A percentile compares a stretch with the other conserved stretches of the same genome.
These are phyloP conservation scores for Leccinum huronense DNA, from an alignment of 1,284 basidiomycete species.

Conservation along the genomic window DNA sequence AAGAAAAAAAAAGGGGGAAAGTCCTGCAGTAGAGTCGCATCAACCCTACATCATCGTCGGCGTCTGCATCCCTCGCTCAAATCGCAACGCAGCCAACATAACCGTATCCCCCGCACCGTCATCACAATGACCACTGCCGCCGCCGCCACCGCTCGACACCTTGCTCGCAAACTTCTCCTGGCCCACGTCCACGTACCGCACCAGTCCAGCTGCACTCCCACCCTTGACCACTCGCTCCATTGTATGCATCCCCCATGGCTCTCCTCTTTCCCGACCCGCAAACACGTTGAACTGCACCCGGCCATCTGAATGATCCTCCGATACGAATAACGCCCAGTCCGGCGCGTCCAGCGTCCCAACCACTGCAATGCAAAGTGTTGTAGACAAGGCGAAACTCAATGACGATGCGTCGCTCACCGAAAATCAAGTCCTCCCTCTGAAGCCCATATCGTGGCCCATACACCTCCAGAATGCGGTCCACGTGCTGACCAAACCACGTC, in stretches of 20 bases:
- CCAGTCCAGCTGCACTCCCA: constrained; percentile 37
- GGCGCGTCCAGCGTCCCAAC: constrained; percentile 66
- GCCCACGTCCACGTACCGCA: constrained; percentile 42
- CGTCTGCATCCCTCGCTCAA: constrained; percentile 16
- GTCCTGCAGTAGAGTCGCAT: not conserved
- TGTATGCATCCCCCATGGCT: constrained; percentile 68
- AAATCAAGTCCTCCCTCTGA: constrained; percentile 65
- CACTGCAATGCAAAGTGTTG: constrained; percentile 45
- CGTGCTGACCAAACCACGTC: constrained; percentile 69
- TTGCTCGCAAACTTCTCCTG: constrained; percentile 47
- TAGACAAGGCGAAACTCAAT: not conserved
- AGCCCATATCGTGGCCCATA: constrained; percentile 56
- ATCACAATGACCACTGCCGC: constrained; percentile 2
- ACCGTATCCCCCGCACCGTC: constrained; percentile 24
- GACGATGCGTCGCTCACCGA: constrained; percentile 47
- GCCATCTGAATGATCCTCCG: constrained; percentile 64
- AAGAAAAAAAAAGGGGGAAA: not conserved
- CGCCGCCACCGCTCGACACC: constrained; percentile 41
- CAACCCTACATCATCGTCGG: not conserved
- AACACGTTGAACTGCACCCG: constrained; percentile 68
- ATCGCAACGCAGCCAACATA: constrained; percentile 26
- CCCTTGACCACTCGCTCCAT: constrained; percentile 46
- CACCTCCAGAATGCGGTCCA: constrained; percentile 58
- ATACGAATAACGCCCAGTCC: constrained; percentile 69
- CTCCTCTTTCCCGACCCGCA: constrained; percentile 45